Evolutionary conservation across 805 yeast genomes (phyloP).

Genomic region (Candida ficus): DNA sequence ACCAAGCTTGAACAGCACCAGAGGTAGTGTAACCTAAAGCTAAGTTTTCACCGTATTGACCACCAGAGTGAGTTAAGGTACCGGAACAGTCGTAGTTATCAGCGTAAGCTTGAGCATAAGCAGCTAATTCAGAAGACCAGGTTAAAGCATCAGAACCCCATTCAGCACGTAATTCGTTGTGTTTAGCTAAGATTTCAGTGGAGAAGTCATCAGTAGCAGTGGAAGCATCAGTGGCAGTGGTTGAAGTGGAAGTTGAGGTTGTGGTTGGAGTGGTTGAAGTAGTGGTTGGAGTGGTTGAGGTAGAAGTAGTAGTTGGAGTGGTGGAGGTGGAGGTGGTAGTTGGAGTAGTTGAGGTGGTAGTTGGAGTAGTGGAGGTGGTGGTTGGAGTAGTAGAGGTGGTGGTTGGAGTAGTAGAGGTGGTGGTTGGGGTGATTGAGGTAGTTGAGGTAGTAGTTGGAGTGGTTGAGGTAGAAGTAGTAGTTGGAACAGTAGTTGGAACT

Average conservation of each 20-base stretch:
- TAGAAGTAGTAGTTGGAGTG: constrained; percentile 4
- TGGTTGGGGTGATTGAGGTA: constrained; percentile 16
- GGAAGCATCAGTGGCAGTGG: constrained; percentile 18
- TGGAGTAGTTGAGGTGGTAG: constrained; percentile 2
- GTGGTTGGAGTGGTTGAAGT: constrained; percentile 13
- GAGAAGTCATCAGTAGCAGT: constrained; percentile 31
- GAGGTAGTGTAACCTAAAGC: constrained; percentile 62
- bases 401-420: constrained; percentile 16
- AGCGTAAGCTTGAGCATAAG: constrained; percentile 50
- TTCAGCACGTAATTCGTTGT: constrained; percentile 45
- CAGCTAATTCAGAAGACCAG: constrained; percentile 44
- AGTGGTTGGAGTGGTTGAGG: constrained; percentile 12
- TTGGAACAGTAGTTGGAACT: constrained; percentile 13
- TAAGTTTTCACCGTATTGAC: constrained; percentile 76
- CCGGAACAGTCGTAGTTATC: constrained; percentile 56
- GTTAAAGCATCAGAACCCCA: constrained; percentile 40
- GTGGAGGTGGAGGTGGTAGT: constrained; percentile 10
- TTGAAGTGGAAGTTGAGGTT: constrained; percentile 11
- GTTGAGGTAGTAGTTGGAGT: constrained; percentile 8
- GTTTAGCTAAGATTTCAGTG: constrained; percentile 39
- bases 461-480: constrained; percentile 8
- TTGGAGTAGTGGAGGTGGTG: constrained; percentile 17
- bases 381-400: constrained; percentile 7
- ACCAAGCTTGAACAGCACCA: constrained; percentile 70
- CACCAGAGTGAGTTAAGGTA: constrained; percentile 58